Evolutionary conservation across 345 rosid species (phyloP), one percentile per base, ranked within the genome.

Genomic region (Litchi chinensis): DNA sequence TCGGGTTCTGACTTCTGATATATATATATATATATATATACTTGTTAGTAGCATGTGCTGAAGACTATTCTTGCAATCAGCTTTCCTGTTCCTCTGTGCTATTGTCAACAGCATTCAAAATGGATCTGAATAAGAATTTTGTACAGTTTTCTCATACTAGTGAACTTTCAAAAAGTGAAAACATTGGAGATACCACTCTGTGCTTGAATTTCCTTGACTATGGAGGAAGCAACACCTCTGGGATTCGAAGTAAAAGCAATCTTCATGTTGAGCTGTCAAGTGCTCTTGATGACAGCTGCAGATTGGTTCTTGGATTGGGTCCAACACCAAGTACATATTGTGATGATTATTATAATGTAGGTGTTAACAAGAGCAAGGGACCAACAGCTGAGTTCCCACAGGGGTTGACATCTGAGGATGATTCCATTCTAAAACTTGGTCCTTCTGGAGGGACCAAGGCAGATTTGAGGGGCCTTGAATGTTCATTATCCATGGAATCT

Each of bases 291-390:
- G 99, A 86, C 56, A 89, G 91, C 50, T 95, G 98, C 82, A 86
- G 84, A 52, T 89, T 95, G 88, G 97, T 95, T 76, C 97, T 95
- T 54, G 98, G 99, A 65, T 78, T 95, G 72, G 99, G 98, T 48
- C 98, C 98, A 46, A 89, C 98, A 68, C 85, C 95, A 32, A 89
- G 91, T 66, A 84, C 90, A 4, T 88, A 85, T 50, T 56, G 63
- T 73, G 83, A 82, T 40, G 83, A 82, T 76, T 84, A 73, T 75
- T 84, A 83, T 84, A 83, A 65, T 73, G 68, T 73, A 62, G 85
- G 80, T 70, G 70, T 73, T 76, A 74, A 71, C 78, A 87, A 83
- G 76, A 79, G 72, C 71, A 95, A 90, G 84, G 86, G 80, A 28
- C 75, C 83, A 78, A 69, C 65, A 68, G 67, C 86, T 37, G 75